phyloP scores from a whole-genome alignment of 306 rosid genomes.

The Prosopis cineraria region DNA sequence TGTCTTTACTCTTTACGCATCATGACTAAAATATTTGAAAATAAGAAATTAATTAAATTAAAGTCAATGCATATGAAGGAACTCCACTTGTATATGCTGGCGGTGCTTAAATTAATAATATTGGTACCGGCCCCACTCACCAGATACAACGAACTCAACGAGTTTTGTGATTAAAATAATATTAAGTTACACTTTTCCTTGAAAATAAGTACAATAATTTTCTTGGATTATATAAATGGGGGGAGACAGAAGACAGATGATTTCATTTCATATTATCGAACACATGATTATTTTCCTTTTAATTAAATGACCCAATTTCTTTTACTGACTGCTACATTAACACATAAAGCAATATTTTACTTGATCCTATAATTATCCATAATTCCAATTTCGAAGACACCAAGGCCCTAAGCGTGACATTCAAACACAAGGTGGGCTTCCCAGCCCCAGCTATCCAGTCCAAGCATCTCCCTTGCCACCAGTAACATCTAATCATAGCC shows the following conservation, averaged over 20 bases:
- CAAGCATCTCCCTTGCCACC: no score
- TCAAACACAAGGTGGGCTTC: no score
- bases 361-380: no score
- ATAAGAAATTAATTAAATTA: no score
- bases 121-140: no score
- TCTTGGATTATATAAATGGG: neutral
- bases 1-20: no score
- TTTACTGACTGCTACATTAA: neutral
- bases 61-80: no score
- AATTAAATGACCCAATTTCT: no score
- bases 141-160: neutral
- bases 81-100: neutral
- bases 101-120: neutral
- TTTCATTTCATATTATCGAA: neutral
- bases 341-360: neutral
- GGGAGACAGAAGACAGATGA: neutral
- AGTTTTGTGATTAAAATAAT: neutral
- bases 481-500: no score
- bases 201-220: neutral
- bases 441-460: no score
- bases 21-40: neutral
- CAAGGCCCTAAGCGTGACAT: no score
- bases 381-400: no score
- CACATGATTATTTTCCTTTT: neutral
- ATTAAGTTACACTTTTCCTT: neutral